Evolutionary conservation across 192 early-diverging fungal genomes (phyloP), one percentile per base, ranked within the genome.

Genomic region (Backusella luteola): DNA sequence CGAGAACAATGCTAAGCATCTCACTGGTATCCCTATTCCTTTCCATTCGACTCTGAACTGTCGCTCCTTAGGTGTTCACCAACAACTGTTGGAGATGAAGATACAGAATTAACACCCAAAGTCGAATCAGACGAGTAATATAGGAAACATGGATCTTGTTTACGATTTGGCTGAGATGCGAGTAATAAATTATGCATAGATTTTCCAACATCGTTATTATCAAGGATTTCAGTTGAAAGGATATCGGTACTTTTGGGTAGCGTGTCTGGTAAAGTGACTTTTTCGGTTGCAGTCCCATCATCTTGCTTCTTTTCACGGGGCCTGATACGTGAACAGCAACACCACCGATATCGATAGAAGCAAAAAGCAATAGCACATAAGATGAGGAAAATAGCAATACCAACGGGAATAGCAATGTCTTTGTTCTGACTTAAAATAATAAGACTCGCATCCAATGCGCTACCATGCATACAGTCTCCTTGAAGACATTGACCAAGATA

Each of bases 401-500:
- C 77, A 19, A 86, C 41, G 1, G 87, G 85, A 39, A 88, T 81
- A 9, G 69, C 73, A 67, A 85, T 85, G 0, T 34, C 1, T 14
- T 84, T 75, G 46, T 87, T 73, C n/a, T 83, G 76, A 34, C 80
- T 69, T 32, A 74, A 19, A 81, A 83, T 80, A 9, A 23, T n/a
- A 34, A 67, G 32, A 34, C 29, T 26, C 19, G 34, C 36, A 69
- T 19, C 39, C 19, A 29, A 11, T 44, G 29, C 23, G 17, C 23
- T 44, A 4, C 26, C 71, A 26, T 38, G 15, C 1, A 9, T 26
- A 49, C 87, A 89, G 7, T 79, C 84, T 1, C 92, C 91, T 14
- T 84, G 80, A 26, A 82, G 76, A 77, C 91, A 94, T 19, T 73
- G 75, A 34, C 93, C 93, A 44, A 81, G 83, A 77, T 86, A 83